Evolutionary conservation across 2,329 filamentous ascomycete species (phyloP).

Genomic region (Catunica adiposa): DNA sequence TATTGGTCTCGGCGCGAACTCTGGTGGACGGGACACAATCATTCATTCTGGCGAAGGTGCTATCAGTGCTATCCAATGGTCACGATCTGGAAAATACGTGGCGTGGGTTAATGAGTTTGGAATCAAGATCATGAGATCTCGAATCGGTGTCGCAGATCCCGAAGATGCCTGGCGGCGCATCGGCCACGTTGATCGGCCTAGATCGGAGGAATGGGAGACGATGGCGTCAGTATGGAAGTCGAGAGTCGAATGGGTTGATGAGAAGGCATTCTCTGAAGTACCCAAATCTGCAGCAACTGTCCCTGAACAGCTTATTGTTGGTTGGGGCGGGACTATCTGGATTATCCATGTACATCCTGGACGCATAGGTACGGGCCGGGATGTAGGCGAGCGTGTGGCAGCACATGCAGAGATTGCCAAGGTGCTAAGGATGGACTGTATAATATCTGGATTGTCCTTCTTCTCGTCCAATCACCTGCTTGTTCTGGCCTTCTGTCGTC

Average conservation of each 20-base stretch:
- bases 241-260: slow-evolving; percentile 82
- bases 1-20: slow-evolving; percentile 63
- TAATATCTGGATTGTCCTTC: slow-evolving; percentile 90
- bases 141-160: slow-evolving; percentile 50
- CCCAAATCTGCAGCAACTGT: slow-evolving; percentile 19
- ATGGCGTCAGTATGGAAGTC: slow-evolving; percentile 96
- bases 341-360: slow-evolving; percentile 79
- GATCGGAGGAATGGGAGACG: slow-evolving; percentile 77
- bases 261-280: slow-evolving; percentile 43
- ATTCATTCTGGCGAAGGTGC: slow-evolving; percentile 83
- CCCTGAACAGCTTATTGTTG: slow-evolving; percentile 69
- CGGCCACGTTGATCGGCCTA: slow-evolving; percentile 77
- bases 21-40: slow-evolving; percentile 61
- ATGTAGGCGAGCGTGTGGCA: slow-evolving; percentile 51
- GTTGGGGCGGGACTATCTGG: slow-evolving; percentile 95
- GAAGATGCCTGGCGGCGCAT: slow-evolving; percentile 91
- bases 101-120: slow-evolving; percentile 94
- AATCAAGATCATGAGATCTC: slow-evolving; percentile 91
- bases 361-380: slow-evolving; percentile 46
- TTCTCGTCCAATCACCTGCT: slow-evolving; percentile 86
- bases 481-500: slow-evolving; percentile 76
- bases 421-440: slow-evolving; percentile 92
- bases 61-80: slow-evolving; percentile 90
- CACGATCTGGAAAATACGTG: slow-evolving; percentile 76
- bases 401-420: slow-evolving; percentile 82